Conservation (phyloP, 2,329 filamentous ascomycete genomes). For the Ascochyta lentis region DNA sequence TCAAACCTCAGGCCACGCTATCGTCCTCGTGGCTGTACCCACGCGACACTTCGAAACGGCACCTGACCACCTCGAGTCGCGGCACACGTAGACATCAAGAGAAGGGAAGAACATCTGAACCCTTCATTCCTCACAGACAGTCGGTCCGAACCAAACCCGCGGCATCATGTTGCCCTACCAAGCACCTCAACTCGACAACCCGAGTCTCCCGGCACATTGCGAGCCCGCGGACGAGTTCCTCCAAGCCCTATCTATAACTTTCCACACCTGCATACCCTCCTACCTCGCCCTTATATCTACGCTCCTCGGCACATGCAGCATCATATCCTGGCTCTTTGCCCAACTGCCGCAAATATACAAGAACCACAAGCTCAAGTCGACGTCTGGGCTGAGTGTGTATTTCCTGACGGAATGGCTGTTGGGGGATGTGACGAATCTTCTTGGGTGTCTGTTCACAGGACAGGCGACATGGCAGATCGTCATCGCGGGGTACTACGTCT, state of each 20-base stretch:
- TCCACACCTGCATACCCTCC: constrained; percentile 69
- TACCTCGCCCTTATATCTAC: constrained; percentile 68
- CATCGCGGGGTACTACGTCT: constrained; percentile 70
- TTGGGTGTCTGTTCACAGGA: constrained; percentile 67
- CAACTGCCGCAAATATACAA: constrained; percentile 74
- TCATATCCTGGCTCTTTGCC: constrained; percentile 72
- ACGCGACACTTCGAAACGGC: constrained; percentile 30
- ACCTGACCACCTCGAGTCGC: constrained; percentile 32
- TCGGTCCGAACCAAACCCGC: not conserved
- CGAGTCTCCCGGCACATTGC: constrained; percentile 64
- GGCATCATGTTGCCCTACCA: constrained; percentile 44
- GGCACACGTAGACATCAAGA: constrained; percentile 3
- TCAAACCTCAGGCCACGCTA: constrained; percentile 20
- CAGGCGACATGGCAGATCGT: constrained; percentile 72
- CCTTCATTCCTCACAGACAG: constrained; percentile 15
- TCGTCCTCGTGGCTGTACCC: constrained; percentile 36
- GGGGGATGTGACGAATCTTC: constrained; percentile 68
- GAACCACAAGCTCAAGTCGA: constrained; percentile 69
- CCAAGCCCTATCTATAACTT: constrained; percentile 61
- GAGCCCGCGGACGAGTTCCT: constrained; percentile 66
- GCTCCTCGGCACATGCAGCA: constrained; percentile 66
- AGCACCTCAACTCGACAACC: constrained; percentile 42
- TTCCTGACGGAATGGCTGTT: constrained; percentile 72
- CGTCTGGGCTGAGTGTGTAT: constrained; percentile 68
- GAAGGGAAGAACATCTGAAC: constrained; percentile 1